Evolutionary conservation across 257 asterid genomes (phyloP), one percentile per base, ranked within the genome.

Genomic region (Ajuga chamaepitys): DNA sequence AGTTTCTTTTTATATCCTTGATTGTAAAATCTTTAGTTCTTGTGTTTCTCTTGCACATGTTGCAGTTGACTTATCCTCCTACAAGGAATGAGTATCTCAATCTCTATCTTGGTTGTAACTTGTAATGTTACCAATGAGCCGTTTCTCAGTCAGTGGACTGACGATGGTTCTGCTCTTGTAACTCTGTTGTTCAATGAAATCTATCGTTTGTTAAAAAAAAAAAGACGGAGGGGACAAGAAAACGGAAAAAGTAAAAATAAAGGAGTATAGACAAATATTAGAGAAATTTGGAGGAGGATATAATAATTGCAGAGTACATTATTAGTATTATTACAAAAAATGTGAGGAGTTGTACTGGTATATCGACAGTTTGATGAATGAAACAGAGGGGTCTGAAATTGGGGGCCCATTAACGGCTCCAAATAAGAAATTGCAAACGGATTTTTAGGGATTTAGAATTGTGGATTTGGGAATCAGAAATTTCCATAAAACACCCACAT

Each of bases 341-440:
- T 2, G 1, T 10, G 14, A 6, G 30, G 21, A 26, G 16, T 14
- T 10, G 9, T 20, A 5, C n/a, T 52, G 22, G 69, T 60, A 34
- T 62, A 55, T 14, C 14, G 58, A 59, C 18, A 45, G 25, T 51
- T 56, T 11, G 32, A 70, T 77, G 35, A 30, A 66, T 37, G 62
- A 25, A 56, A 42, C 67, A 63, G 57, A 50, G 21, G 26, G 60
- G 16, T n/a, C n/a, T n/a, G n/a, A n/a, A 47, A 2, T 26, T 17
- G 41, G 80, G 82, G 74, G 28, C 88, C 88, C 82, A 51, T 55
- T 51, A 82, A 81, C 84, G 86, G 81, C 86, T 73, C 65, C 51
- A 77, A 73, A 71, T 68, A 64, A 34, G 68, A 73, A 67, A 47
- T 34, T 66, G 72, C 56, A 58, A 22, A 55, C 64, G 71, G 68